phyloP scores from a whole-genome alignment of 768 basidiomycete species.

The Udeniomyces megalosporus region DNA sequence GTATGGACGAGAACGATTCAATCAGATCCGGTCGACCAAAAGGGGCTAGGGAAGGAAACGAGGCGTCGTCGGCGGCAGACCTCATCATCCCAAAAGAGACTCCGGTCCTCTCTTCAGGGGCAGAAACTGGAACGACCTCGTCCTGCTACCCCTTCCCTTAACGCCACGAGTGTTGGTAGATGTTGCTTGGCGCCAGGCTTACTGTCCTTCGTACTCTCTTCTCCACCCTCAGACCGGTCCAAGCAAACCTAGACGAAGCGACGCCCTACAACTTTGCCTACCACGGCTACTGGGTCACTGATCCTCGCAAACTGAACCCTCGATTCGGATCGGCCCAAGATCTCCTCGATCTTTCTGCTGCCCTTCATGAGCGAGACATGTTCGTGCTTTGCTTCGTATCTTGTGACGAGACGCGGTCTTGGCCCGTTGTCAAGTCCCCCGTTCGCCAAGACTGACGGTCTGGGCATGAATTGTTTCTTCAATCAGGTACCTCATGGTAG shows the following conservation, averaged over 20 bases:
- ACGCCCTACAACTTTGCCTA: conserved; percentile 13
- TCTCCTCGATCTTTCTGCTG: conserved; percentile 47
- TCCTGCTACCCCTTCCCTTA: too few species aligned
- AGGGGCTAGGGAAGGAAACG: neutral
- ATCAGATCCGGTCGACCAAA: neutral
- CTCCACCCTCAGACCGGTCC: neutral
- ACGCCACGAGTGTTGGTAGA: too few species aligned
- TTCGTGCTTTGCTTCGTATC: conserved; percentile 29
- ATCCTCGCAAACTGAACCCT: conserved; percentile 37
- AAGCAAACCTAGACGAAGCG: conserved; percentile 8
- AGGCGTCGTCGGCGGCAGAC: too few species aligned
- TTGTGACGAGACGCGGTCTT: too few species aligned
- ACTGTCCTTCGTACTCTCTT: neutral
- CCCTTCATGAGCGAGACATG: conserved; percentile 59
- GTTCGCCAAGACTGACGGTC: neutral
- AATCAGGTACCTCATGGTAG: conserved; percentile 47
- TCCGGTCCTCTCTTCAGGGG: too few species aligned
- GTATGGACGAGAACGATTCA: too few species aligned
- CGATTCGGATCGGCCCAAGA: conserved; percentile 60
- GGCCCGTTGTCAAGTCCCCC: too few species aligned
- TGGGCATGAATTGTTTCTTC: neutral
- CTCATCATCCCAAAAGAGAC: too few species aligned
- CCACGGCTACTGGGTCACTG: conserved; percentile 16
- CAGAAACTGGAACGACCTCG: neutral
- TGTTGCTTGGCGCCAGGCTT: too few species aligned